Evolutionary conservation across 345 rosid species (phyloP).

Genomic region (Euclidium syriacum): DNA sequence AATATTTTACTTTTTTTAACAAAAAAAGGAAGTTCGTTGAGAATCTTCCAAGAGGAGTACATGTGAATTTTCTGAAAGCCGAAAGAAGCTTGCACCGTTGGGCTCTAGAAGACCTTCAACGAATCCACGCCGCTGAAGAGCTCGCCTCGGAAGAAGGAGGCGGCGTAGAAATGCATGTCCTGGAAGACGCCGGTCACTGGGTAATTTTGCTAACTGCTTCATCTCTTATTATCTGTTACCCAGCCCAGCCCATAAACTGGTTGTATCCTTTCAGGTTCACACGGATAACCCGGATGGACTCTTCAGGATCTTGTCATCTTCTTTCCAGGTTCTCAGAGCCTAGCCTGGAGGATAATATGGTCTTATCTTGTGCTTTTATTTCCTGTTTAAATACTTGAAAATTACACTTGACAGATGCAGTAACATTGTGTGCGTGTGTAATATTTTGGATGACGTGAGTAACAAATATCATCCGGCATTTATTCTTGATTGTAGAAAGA

Average conservation of each 20-base stretch:
- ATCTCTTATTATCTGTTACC: background rate
- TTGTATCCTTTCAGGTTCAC: constrained; percentile 51
- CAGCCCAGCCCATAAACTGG: background rate
- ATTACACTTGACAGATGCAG: background rate
- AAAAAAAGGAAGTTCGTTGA: constrained; percentile 75
- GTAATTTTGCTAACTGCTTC: constrained; percentile 34
- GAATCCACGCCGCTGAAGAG: constrained; percentile 92
- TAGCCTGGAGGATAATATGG: no score
- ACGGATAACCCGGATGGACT: constrained; percentile 95
- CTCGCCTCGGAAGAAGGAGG: constrained; percentile 83
- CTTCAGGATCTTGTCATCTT: constrained; percentile 76
- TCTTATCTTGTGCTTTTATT: background rate
- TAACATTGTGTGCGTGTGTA: constrained; percentile 2
- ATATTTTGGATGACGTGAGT: background rate
- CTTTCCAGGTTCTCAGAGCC: constrained; percentile 52
- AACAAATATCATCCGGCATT: constrained; percentile 12
- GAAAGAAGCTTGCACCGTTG: constrained; percentile 97
- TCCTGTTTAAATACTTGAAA: background rate
- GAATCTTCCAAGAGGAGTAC: constrained; percentile 80
- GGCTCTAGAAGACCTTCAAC: constrained; percentile 88
- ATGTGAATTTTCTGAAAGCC: constrained; percentile 85
- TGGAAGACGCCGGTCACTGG: constrained; percentile 98
- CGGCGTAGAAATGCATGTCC: constrained; percentile 93
- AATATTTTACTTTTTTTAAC: background rate
- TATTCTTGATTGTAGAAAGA: constrained; percentile 13